Evolutionary conservation across 352 stramenopile genomes (phyloP).

Genomic region (Phytophthora boehmeriae): DNA sequence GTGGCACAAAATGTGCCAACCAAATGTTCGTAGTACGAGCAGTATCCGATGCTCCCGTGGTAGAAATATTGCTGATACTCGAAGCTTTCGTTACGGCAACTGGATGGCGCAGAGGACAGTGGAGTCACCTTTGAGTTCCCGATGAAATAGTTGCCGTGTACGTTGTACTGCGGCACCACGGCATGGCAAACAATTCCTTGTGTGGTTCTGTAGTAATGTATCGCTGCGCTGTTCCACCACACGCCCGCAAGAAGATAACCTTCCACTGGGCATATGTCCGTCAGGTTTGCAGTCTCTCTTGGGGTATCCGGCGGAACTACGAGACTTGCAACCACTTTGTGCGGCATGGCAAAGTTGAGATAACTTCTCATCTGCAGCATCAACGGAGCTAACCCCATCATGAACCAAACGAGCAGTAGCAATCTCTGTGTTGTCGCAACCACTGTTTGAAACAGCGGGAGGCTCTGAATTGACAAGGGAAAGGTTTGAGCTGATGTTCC

Average conservation of each 20-base stretch:
- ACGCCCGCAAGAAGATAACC: constrained; percentile 24
- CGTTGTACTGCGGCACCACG: constrained; percentile 26
- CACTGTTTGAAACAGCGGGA: no score
- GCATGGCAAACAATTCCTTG: constrained; percentile 17
- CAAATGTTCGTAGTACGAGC: constrained; percentile 12
- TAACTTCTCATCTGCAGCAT: constrained; percentile 22
- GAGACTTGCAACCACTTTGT: constrained; percentile 14
- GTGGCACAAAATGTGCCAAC: constrained; percentile 10
- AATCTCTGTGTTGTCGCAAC: constrained; percentile 2
- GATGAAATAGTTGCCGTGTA: constrained; percentile 23
- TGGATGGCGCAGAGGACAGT: not conserved
- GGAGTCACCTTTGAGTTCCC: not conserved
- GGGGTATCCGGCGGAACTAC: not conserved
- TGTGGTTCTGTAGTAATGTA: constrained; percentile 20
- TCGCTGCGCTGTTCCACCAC: constrained; percentile 22
- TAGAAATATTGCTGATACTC: constrained; percentile 14
- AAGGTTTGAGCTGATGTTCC: no score
- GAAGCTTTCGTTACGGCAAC: constrained; percentile 9
- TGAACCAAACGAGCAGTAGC: constrained; percentile 15
- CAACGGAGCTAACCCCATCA: constrained; percentile 18
- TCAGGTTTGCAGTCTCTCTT: constrained; percentile 8
- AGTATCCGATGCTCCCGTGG: constrained; percentile 16
- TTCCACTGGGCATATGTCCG: constrained; percentile 8
- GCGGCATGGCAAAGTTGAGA: constrained; percentile 11
- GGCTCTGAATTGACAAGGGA: no score